A percentile compares a stretch with the other conserved stretches of the same genome.
Conservation (phyloP, 2,329 filamentous ascomycete genomes). For the Fusarium palustre region DNA sequence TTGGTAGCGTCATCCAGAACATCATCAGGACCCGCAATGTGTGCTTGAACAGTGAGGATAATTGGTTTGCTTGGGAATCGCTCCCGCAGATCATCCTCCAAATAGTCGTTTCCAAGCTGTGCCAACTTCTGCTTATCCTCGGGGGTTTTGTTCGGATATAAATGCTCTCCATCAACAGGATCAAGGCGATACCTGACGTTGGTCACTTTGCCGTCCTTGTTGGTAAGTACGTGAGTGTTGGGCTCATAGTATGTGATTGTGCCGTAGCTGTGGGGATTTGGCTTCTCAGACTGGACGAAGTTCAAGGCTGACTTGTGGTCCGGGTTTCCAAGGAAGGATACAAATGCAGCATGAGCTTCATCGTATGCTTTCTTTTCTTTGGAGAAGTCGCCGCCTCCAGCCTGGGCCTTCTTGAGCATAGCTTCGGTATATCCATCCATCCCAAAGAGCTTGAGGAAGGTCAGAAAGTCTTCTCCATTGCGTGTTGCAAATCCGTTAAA, state of each 20-base stretch:
- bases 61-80: conserved; percentile 28
- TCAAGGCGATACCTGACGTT: conserved; percentile 27
- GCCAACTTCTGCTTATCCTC: conserved; percentile 4
- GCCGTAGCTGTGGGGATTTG: conserved; percentile 26
- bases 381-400: background rate
- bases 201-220: conserved; percentile 9
- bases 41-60: conserved; percentile 24
- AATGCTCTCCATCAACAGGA: conserved; percentile 10
- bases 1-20: conserved; percentile 13
- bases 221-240: conserved; percentile 28
- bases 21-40: conserved; percentile 17
- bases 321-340: background rate
- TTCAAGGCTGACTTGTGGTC: background rate
- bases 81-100: conserved; percentile 17
- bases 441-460: conserved; percentile 19
- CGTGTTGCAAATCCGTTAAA: conserved; percentile 24
- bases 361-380: conserved; percentile 9
- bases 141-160: conserved; percentile 5
- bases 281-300: conserved; percentile 23
- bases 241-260: conserved; percentile 32
- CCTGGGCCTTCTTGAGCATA: background rate
- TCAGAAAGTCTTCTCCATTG: conserved; percentile 15
- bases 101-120: conserved; percentile 8
- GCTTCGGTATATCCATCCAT: background rate
- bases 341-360: background rate